Evolutionary conservation across 257 asterid genomes (phyloP).

Genomic region (Solanum clarkiae): DNA sequence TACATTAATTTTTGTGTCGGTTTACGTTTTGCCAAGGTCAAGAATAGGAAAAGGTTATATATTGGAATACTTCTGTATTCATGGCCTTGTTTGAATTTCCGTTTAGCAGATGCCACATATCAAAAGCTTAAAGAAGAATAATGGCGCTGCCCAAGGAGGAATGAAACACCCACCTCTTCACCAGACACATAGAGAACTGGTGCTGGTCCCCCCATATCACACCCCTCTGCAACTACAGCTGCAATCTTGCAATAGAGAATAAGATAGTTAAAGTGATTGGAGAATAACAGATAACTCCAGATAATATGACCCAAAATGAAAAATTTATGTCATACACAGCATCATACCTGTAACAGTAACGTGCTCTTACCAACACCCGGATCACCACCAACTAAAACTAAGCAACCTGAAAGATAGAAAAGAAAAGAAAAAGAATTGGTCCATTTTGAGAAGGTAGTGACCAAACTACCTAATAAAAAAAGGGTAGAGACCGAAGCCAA

Average conservation of each 20-base stretch:
- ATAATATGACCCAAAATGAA: neutral
- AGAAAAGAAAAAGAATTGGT: neutral
- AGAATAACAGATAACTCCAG: neutral
- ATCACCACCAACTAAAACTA: slow-evolving; percentile 91
- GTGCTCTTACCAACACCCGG: slow-evolving; percentile 99
- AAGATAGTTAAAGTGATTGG: slow-evolving; percentile 4
- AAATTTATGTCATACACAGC: neutral
- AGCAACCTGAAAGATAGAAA: slow-evolving; percentile 44
- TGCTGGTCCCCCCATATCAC: slow-evolving; percentile 27
- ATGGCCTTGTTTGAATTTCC: neutral
- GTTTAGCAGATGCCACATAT: neutral
- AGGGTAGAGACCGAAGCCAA: neutral
- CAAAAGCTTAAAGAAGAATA: neutral
- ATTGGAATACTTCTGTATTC: neutral
- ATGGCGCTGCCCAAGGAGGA: neutral
- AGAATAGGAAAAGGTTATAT: neutral
- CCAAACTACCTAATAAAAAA: neutral
- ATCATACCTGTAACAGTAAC: slow-evolving; percentile 66
- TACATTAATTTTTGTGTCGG: neutral
- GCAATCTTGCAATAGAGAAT: slow-evolving; percentile 47
- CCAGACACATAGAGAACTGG: slow-evolving; percentile 92
- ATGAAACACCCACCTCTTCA: slow-evolving; percentile 59
- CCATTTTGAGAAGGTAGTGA: neutral
- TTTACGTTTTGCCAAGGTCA: neutral
- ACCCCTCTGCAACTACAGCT: slow-evolving; percentile 65